phyloP scores from a whole-genome alignment of 1,284 basidiomycete species.

The Sporisorium reilianum region DNA sequence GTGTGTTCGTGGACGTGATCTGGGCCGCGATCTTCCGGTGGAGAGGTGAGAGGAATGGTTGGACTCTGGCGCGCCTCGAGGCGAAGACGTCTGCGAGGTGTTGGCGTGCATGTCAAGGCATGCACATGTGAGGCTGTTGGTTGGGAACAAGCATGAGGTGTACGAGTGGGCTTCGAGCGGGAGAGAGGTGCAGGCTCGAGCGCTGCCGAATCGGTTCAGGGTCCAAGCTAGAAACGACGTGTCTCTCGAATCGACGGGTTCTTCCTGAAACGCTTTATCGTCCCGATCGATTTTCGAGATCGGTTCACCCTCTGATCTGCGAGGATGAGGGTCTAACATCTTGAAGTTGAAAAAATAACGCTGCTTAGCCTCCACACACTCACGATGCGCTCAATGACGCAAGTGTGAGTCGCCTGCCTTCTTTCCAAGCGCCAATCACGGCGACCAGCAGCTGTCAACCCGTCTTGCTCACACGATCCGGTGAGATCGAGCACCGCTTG shows the following conservation, averaged over 20 bases:
- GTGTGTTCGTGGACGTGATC: conserved; percentile 16
- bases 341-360: not conserved
- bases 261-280: conserved; percentile 13
- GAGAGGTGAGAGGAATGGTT: conserved; percentile 14
- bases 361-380: conserved; percentile 25
- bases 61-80: conserved; percentile 38
- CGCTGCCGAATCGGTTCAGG: conserved; percentile 7
- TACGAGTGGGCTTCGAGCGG: conserved; percentile 4
- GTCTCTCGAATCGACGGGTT: conserved; percentile 4
- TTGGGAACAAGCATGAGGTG: not conserved
- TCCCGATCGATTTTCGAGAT: not conserved
- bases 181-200: conserved; percentile 4
- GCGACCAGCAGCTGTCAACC: not conserved
- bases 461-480: conserved; percentile 18
- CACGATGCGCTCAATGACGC: conserved; percentile 29
- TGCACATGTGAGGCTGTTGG: conserved; percentile 6
- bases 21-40: conserved; percentile 25
- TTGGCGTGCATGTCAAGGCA: conserved; percentile 30
- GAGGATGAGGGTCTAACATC: conserved; percentile 3
- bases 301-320: too few relatives aligned
- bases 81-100: conserved; percentile 35
- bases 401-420: conserved; percentile 15
- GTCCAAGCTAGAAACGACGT: conserved; percentile 1
- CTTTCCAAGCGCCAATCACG: conserved; percentile 13
- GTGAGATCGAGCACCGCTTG: conserved; percentile 18